A percentile compares a stretch with the other conserved stretches of the same genome.
phyloP scores from a whole-genome alignment of 2,329 filamentous ascomycete genomes.

The Alternaria gansuensis region DNA sequence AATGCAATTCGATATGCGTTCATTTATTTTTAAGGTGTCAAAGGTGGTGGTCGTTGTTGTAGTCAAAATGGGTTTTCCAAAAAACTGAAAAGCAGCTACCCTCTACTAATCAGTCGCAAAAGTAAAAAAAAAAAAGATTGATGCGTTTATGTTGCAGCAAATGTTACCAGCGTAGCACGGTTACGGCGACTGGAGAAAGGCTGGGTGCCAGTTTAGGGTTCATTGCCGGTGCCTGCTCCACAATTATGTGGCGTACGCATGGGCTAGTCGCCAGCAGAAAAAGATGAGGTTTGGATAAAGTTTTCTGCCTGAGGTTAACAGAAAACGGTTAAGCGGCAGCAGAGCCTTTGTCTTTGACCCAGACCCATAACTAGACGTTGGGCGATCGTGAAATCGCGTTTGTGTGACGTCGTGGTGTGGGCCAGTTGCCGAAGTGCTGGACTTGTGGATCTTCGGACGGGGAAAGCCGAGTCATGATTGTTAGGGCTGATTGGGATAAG shows the following conservation, averaged over 20 bases:
- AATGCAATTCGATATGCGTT: background rate
- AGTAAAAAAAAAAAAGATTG: too few species aligned
- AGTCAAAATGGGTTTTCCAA: too few species aligned
- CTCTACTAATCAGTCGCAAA: too few species aligned
- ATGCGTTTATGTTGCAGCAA: too few species aligned
- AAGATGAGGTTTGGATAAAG: slow-evolving; percentile 8
- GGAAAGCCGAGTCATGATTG: background rate
- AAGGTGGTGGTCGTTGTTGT: too few species aligned
- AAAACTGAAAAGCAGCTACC: too few species aligned
- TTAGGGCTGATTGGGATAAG: background rate
- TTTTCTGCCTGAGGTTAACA: slow-evolving; percentile 1
- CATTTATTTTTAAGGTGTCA: background rate
- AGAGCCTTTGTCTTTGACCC: background rate
- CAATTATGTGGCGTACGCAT: background rate
- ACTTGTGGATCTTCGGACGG: background rate
- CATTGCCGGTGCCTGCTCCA: background rate
- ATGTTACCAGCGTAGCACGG: too few species aligned
- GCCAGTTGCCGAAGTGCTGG: slow-evolving; percentile 4
- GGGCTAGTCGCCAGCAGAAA: background rate
- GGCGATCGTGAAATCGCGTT: background rate
- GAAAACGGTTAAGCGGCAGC: slow-evolving; percentile 8
- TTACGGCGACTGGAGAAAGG: background rate
- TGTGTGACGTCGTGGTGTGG: slow-evolving; percentile 16
- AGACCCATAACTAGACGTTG: slow-evolving; percentile 6
- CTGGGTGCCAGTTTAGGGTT: background rate